Conservation (phyloP, 2,329 filamentous ascomycete species). For the Torrubiellomyces zombiae region DNA sequence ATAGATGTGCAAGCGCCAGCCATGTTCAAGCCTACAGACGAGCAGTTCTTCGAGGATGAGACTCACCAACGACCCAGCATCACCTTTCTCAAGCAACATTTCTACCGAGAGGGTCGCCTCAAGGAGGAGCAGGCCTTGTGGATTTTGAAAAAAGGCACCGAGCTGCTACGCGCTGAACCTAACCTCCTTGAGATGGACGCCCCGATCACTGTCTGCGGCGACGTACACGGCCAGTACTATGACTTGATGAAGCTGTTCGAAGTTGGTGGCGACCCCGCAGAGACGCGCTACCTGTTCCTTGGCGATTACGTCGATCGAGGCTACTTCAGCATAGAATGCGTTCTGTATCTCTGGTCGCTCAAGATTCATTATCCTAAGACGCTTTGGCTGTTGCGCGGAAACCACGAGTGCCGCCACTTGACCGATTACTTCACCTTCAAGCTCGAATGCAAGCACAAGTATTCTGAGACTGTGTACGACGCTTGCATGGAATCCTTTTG, state of each 20-base stretch:
- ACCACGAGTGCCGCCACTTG: constrained; percentile 96
- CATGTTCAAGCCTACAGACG: constrained; percentile 79
- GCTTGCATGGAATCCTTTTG: constrained; percentile 99
- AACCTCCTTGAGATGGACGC: constrained; percentile 99
- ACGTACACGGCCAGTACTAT: constrained; percentile 98
- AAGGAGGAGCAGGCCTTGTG: constrained; percentile 95
- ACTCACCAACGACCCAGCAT: constrained; percentile 82
- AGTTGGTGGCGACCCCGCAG: constrained; percentile 88
- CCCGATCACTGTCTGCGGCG: constrained; percentile 94
- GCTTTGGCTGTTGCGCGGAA: constrained; percentile 90
- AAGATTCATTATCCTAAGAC: constrained; percentile 99
- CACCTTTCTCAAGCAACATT: constrained; percentile 90
- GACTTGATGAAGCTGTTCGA: constrained; percentile 99
- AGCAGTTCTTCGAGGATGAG: constrained; percentile 83
- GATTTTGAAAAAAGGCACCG: constrained; percentile 79
- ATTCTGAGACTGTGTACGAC: constrained; percentile 89
- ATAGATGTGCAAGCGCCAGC: constrained; percentile 97
- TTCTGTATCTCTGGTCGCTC: constrained; percentile 90
- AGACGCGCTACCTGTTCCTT: constrained; percentile 92
- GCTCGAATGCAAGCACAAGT: constrained; percentile 99
- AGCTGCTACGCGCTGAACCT: constrained; percentile 76
- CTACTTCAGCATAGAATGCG: constrained; percentile 98
- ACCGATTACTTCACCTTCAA: constrained; percentile 99
- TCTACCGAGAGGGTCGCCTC: constrained; percentile 91
- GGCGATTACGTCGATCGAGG: constrained; percentile 97